Base-by-base conservation (phyloP, 441 rosid species). In the Arabidopsis lyrata region DNA sequence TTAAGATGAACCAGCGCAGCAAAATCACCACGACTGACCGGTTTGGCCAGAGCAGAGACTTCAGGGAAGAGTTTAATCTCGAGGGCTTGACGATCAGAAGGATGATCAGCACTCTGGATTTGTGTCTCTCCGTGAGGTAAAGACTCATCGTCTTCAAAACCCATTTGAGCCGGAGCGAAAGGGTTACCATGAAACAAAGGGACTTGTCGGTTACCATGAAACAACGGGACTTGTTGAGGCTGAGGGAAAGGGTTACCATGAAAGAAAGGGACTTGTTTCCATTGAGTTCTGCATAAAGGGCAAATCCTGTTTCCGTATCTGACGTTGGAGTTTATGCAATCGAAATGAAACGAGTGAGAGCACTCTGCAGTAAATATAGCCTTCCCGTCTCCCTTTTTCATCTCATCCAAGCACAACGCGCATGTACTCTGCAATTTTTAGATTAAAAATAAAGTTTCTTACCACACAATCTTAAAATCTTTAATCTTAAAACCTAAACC, bases 351-450 rank as follows among this genome's bases (percentile, higher is more conserved):
- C 0, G 78, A 49, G 62, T 78, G 81, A 16, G 78, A 74, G 9
- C 81, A 78, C 70, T 78, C 81, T 6, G 81, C 78, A 32, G 81
- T 78, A 36, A 78, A 78, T 12, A 73, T 73, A 4, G 78, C 81
- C 27, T 73, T 74, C 8, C 81, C 81, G 14, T 68, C 74, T 62
- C 42, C 68, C 12, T 68, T 56, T 20, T 16, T 73, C 0, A 78
- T 73, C 48, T 38, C 78, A 64, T 34, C 62, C 63, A 73, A 73
- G 63, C 81, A 78, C 55, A 78, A 62, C 54, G 81, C 75, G 16
- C 81, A 78, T 9, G 16, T 18, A 0, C 20, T 73, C 78, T 78
- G 75, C 75, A 48, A 22, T 44, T 45, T 58, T 50, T 35, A 22
- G 6, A 45, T 8, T 55, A 16, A 53, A 72, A 66, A 24, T 38